Evolutionary conservation across 2,329 filamentous ascomycete genomes (phyloP), one percentile per base, ranked within the genome.

Genomic region (Didymella pomorum): DNA sequence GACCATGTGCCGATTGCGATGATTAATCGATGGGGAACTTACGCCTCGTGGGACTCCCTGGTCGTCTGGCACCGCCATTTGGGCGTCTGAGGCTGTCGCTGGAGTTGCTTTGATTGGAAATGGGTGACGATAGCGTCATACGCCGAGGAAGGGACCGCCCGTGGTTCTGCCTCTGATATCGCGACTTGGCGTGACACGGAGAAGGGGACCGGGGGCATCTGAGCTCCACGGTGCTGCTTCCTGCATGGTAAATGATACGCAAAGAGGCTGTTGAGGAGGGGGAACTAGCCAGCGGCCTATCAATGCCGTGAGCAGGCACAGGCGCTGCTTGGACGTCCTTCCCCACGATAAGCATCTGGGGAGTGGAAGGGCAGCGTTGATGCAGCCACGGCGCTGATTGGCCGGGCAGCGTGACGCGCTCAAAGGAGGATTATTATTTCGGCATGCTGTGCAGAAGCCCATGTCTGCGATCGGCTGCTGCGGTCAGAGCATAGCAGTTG

Each of bases 291-390:
- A 44, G 28, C 37, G 31, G 43, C 47, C 51, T 58, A 58, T 58
- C 54, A 58, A 50, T 41, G 37, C 25, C 33, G 39, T 4, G n/a
- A 3, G 37, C 46, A 48, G 41, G 35, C 51, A 37, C 46, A 46
- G 42, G 21, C 37, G 42, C 21, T 52, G 51, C 39, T 46, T 45
- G 57, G 29, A 46, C 53, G 35, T 44, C 28, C 25, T 58, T 52
- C 52, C 55, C 59, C 54, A 62, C 55, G 55, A 62, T 58, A 58
- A 58, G 57, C 54, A 48, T 39, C 25, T 53, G 55, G 46, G 28
- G 44, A 39, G 35, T 25, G 43, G 23, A 52, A 43, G 39, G 47
- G 47, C 48, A 53, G 53, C 58, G 50, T 58, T 58, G 45, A n/a
- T 37, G 50, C 46, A 20, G 43, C 7, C 12, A 26, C 9, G n/a